These are phyloP conservation scores for Marsdenia floribunda DNA, from an alignment of 257 asterid species.

Conservation along the genomic window DNA sequence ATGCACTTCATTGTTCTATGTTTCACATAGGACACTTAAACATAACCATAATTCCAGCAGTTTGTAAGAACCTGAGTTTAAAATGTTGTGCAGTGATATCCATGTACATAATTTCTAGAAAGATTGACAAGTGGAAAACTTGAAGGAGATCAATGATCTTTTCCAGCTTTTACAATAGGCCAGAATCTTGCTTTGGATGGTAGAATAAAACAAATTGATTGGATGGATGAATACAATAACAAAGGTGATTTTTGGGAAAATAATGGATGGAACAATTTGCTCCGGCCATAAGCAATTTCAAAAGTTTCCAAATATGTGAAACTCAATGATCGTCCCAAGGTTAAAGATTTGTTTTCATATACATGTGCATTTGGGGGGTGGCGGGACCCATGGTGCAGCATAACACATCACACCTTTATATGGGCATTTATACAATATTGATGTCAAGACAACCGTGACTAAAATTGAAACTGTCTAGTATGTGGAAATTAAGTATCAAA, in stretches of 20 bases:
- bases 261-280: neutral
- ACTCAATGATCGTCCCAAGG: neutral
- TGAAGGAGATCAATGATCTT: neutral
- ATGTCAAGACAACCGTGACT: neutral
- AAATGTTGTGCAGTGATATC: neutral
- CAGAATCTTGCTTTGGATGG: neutral
- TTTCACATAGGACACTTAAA: neutral
- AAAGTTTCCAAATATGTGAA: neutral
- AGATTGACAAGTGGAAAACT: neutral
- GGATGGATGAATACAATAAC: no score
- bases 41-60: neutral
- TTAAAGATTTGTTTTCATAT: neutral
- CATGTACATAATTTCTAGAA: neutral
- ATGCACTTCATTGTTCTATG: neutral
- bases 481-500: neutral
- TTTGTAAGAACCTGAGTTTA: neutral
- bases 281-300: neutral
- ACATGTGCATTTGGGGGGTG: neutral
- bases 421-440: neutral
- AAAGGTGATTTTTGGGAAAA: neutral
- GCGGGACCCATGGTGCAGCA: neutral
- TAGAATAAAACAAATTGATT: neutral
- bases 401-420: neutral
- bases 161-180: neutral
- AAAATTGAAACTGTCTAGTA: neutral